Conservation (phyloP, 768 basidiomycete species). For the Hebeloma cylindrosporum region DNA sequence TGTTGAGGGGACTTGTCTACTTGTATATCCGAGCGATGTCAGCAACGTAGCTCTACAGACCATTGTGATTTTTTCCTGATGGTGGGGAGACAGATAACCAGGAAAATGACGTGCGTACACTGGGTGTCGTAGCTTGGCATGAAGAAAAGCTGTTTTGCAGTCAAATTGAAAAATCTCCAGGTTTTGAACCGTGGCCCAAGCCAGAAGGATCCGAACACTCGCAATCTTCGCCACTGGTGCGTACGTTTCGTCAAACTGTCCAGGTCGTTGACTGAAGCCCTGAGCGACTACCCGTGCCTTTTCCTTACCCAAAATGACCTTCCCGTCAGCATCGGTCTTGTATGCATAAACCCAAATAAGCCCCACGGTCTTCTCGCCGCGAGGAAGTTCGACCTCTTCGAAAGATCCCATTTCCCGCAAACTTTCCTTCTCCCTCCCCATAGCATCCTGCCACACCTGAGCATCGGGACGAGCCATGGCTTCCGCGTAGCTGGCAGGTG, state of each 20-base stretch:
- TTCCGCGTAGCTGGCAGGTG: constrained; percentile 2
- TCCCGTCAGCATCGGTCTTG: constrained; percentile 38
- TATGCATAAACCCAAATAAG: constrained; percentile 30
- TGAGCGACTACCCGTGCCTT: constrained; percentile 10
- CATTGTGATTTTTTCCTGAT: too few relatives aligned
- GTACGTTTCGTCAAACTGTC: constrained; percentile 9
- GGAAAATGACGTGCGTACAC: constrained; percentile 12
- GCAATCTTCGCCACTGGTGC: constrained; percentile 11
- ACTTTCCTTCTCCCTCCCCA: constrained; percentile 8
- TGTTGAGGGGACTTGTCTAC: too few relatives aligned
- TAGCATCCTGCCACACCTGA: background rate
- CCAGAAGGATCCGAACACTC: constrained; percentile 2
- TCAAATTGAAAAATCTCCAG: constrained; percentile 8
- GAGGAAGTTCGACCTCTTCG: background rate
- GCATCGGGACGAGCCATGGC: constrained; percentile 7
- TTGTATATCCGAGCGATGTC: too few relatives aligned
- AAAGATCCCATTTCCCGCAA: constrained; percentile 5
- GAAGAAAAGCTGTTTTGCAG: constrained; percentile 12
- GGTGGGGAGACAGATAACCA: constrained; percentile 1
- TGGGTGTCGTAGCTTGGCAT: constrained; percentile 1
- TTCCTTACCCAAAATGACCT: constrained; percentile 9
- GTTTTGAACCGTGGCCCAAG: constrained; percentile 1
- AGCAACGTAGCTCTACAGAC: too few relatives aligned
- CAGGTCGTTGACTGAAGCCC: constrained; percentile 4
- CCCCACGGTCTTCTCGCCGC: constrained; percentile 17